Base-by-base conservation (phyloP, 495 filamentous ascomycete genomes). In the Massariosphaeria phaeospora region DNA sequence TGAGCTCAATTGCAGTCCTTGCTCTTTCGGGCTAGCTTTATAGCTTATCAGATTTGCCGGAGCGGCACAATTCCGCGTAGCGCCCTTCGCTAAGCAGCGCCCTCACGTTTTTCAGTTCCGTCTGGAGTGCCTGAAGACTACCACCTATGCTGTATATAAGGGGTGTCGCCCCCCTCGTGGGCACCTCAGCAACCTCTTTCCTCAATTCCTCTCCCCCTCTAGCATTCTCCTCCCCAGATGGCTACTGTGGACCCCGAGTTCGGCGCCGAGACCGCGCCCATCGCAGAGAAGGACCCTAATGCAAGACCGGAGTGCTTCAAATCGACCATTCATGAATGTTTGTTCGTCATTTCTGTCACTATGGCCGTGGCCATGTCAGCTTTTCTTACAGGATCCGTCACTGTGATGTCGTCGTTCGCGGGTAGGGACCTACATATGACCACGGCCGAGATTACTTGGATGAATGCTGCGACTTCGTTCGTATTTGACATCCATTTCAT, bases 401-500 rank as follows among this genome's bases (percentile, higher is more conserved):
- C 79, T 2, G 82, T 85, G 12, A 79, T 85, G 39, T 83, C 83
- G 0, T 79, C 79, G 3, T 78, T 78, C 25, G 83, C 86, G 52
- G 82, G 78, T 6, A 59, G 57, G 9, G 79, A 84, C 60, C 63
- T 88, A 39, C 59, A 78, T 13, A 86, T 88, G 85, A 80, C 78
- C 6, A 79, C 77, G 36, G 79, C 82, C 2, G 74, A 88, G 60
- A 81, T 86, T 36, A 85, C 81, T 9, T 88, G 84, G 84, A 82
- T 86, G 40, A 54, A 34, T 48, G 81, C 80, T n/a, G 75, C 79
- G 43, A 72, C 76, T 25, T 71, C 78, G 76, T 84, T 70, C 21
- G 78, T 73, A 1, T 10, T 21, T 20, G 12, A 18, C 8, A 12
- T 52, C 33, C 12, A 41, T 38, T 21, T 25, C 42, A 20, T 33